Evolutionary conservation across 257 asterid genomes (phyloP).

Genomic region (Galeopsis tetrahit): DNA sequence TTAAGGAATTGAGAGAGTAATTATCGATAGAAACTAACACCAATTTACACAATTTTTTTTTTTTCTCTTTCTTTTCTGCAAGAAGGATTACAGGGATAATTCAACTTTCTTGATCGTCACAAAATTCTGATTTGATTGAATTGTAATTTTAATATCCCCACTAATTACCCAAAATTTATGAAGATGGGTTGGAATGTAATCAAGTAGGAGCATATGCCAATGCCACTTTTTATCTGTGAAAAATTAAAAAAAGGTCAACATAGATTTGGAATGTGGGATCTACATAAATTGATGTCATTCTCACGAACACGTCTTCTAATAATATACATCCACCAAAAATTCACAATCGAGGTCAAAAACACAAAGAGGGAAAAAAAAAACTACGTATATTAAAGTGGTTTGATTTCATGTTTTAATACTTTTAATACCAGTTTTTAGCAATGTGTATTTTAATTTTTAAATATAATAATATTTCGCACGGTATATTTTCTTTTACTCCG

Average conservation of each 20-base stretch:
- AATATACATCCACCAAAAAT: neutral
- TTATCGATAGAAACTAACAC: too few species aligned
- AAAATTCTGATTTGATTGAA: too few species aligned
- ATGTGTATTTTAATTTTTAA: too few species aligned
- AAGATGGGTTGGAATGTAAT: constrained; percentile 1
- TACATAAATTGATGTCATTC: constrained; percentile 24
- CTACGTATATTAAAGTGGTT: too few species aligned
- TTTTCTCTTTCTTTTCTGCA: too few species aligned
- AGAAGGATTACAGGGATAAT: too few species aligned
- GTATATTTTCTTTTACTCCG: neutral
- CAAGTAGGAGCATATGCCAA: neutral
- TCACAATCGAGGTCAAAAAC: neutral
- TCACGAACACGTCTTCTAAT: neutral
- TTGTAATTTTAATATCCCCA: neutral
- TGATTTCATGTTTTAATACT: too few species aligned
- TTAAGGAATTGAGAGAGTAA: too few species aligned
- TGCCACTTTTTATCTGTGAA: neutral
- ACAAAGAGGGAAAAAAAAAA: neutral
- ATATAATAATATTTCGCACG: neutral
- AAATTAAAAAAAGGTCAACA: neutral
- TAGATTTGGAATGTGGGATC: constrained; percentile 23
- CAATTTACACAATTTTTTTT: too few species aligned
- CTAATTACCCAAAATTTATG: neutral
- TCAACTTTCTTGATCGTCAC: too few species aligned
- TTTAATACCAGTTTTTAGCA: too few species aligned